Base-by-base conservation (phyloP, 108 stramenopile genomes). In the Cyclotella atomus region DNA sequence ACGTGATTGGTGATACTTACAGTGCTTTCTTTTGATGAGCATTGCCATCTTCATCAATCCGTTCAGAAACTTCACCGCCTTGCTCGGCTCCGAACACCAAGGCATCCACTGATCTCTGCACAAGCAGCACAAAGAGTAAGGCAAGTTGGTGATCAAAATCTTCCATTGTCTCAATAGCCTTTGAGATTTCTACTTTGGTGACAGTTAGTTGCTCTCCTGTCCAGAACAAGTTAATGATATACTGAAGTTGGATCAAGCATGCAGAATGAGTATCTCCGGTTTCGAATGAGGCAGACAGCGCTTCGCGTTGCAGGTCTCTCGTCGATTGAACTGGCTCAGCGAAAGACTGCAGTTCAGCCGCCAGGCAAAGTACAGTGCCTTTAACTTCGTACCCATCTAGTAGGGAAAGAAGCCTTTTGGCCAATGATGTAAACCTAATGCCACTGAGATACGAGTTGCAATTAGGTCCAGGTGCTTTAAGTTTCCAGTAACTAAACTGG, bases 361-460 rank as follows among this genome's bases (percentile, higher is more conserved):
- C 34, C 2, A 69, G 1, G 0, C 19, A 27, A 46, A 29, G 56
- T 8, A 69, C 56, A 28, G 38, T 35, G 7, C 68, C 68, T 20
- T 38, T 55, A 38, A 44, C 55, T 44, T 69, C 68, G 12, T 45
- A 57, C 8, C 38, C 56, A 5, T 53, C 36, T 3, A 69, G 27
- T 43, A 15, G 28, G 19, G 41, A 21, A 19, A 57, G 25, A 14
- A 69, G 46, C 3, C 19, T 7, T 19, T 16, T 41, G 15, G 55
- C 54, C 0, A 69, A n/a, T 43, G 49, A 52, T 33, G 54, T 49
- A 28, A 36, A 69, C 3, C 27, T 17, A 27, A 29, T 52, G 2
- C 68, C 68, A 0, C 23, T 55, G 0, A n/a, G n/a, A n/a, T n/a
- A n/a, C n/a, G n/a, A n/a, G n/a, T n/a, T n/a, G n/a, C n/a, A n/a